Base-by-base conservation (phyloP, 2,329 filamentous ascomycete species). In the Aspergillus candidus region DNA sequence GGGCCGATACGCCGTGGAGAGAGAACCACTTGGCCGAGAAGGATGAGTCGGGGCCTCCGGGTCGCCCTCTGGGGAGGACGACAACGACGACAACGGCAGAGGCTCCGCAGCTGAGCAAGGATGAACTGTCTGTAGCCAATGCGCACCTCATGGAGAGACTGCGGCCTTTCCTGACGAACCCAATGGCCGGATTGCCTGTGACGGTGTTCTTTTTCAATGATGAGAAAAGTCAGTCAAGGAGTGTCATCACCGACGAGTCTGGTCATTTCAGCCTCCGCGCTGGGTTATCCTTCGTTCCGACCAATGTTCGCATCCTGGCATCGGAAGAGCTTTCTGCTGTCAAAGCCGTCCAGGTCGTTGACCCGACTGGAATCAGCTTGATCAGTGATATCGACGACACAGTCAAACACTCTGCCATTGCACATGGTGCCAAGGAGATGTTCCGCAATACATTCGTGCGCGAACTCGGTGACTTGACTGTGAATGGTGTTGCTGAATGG, bases 351-450 rank as follows among this genome's bases (percentile, higher is more conserved):
- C 75, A 80, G 33, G 72, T 97, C 40, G 89, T 85, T 4, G 84
- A 91, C 46, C 79, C 86, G 0, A 74, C 72, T 15, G 93, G 93
- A 33, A 79, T 98, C 50, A 97, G 90, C 64, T 61, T 98, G 46
- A 97, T 98, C 63, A 97, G 88, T 62, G 93, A 98, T 62, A 93
- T 98, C 51, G 93, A 98, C 60, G 93, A 98, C 66, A 98, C 93
- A 0, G 84, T 98, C 61, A 98, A 98, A 65, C 85, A 89, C 57
- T 96, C 93, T 14, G 94, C 90, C 44, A 96, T 98, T 52, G 79
- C 82, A 2, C 79, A 79, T 41, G 93, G 94, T 6, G 85, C 91
- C 1, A 83, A 89, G 47, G 93, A 97, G 61, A 96, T 97, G 49
- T 97, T 97, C 65, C 83, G 91, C 46, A 97, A 96, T 63, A 93